Percentiles rank a stretch among this genome's conserved stretches.
phyloP scores from a whole-genome alignment of 306 rosid species.

The Corylus americana region DNA sequence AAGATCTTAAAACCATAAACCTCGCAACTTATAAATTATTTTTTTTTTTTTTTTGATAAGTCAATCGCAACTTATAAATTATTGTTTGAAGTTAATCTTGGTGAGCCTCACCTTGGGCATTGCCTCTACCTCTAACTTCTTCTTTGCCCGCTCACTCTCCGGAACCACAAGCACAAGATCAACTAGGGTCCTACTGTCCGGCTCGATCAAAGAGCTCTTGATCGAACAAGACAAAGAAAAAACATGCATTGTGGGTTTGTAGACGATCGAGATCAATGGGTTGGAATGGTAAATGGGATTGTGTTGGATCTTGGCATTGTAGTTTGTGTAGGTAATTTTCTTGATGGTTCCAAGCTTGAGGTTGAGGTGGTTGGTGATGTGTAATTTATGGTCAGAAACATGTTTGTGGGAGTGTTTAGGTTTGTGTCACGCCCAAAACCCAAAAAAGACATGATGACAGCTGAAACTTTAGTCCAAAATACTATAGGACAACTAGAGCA shows the following conservation, averaged over 20 bases:
- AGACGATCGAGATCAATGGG: slow-evolving; percentile 30
- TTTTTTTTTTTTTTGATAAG: too few relatives aligned
- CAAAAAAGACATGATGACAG: too few relatives aligned
- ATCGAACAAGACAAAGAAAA: slow-evolving; percentile 21
- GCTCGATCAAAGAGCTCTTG: slow-evolving; percentile 82
- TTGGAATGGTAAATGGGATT: slow-evolving; percentile 48
- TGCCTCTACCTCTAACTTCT: slow-evolving; percentile 50
- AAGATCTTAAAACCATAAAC: too few relatives aligned
- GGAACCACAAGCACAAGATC: slow-evolving; percentile 65
- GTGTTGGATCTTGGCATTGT: slow-evolving; percentile 32
- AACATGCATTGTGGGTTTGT: slow-evolving; percentile 46
- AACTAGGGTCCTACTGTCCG: slow-evolving; percentile 77
- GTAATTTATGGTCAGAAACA: slow-evolving; percentile 68
- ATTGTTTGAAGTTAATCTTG: slow-evolving; percentile 45
- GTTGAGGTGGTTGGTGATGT: slow-evolving; percentile 35
- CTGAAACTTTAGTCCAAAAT: too few relatives aligned
- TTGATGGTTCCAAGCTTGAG: slow-evolving; percentile 27
- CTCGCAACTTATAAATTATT: too few relatives aligned
- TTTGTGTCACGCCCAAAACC: too few relatives aligned
- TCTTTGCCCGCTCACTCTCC: slow-evolving; percentile 45
- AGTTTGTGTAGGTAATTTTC: slow-evolving; percentile 1
- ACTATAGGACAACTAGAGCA: too few relatives aligned
- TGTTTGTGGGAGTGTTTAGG: slow-evolving; percentile 13
- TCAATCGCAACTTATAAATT: too few relatives aligned
- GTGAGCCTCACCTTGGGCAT: slow-evolving; percentile 62